Percentiles rank a stretch among this genome's conserved stretches.
Conservation (phyloP, 2,329 filamentous ascomycete species). For the Daldinia sp. region DNA sequence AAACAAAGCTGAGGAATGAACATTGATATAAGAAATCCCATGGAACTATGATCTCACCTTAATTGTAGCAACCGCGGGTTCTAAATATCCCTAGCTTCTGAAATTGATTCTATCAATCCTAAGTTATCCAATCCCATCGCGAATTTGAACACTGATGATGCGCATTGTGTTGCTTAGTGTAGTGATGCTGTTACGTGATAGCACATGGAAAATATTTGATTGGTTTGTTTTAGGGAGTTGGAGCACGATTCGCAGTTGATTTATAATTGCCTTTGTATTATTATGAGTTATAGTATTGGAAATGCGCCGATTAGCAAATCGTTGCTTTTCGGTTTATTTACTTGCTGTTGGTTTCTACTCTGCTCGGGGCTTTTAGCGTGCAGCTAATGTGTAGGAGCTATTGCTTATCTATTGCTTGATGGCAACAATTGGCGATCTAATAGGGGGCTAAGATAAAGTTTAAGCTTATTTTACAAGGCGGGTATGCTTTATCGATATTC, state of each 20-base stretch:
- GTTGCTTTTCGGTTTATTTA: not conserved
- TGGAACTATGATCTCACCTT: not conserved
- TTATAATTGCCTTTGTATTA: not conserved
- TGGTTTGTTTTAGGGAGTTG: not conserved
- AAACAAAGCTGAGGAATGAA: not conserved
- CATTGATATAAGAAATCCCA: not conserved
- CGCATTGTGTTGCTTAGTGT: not conserved
- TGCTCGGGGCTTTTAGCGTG: not conserved
- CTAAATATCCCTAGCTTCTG: not conserved
- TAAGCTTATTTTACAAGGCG: too few relatives aligned
- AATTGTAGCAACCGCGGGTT: not conserved
- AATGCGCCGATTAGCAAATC: not conserved
- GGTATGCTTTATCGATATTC: too few relatives aligned
- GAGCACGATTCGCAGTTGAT: not conserved
- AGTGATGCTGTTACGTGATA: not conserved
- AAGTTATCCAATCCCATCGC: not conserved
- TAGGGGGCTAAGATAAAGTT: not conserved
- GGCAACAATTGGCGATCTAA: constrained; percentile 1
- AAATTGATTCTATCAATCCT: constrained; percentile 7
- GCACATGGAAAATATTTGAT: not conserved
- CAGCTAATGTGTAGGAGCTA: not conserved
- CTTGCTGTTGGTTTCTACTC: not conserved
- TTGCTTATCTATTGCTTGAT: not conserved
- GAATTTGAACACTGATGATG: not conserved
- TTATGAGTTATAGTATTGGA: not conserved